phyloP scores from a whole-genome alignment of 805 yeast species.

The Starmerella apis region DNA sequence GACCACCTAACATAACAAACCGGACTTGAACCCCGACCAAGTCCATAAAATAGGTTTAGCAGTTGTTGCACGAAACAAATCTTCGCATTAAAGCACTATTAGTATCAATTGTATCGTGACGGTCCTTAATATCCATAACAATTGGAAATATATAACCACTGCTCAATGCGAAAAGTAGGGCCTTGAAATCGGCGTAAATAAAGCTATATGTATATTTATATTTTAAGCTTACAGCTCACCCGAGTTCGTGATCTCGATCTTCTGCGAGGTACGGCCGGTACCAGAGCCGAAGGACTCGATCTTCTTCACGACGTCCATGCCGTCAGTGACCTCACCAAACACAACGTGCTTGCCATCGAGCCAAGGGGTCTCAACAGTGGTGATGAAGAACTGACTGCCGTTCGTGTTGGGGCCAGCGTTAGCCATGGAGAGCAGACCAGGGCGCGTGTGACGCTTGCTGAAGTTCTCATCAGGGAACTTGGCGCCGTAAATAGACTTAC shows the following conservation, averaged over 20 bases:
- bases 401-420: constrained; percentile 97
- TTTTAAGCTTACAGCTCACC: constrained; percentile 43
- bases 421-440: constrained; percentile 89
- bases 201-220: not conserved
- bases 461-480: constrained; percentile 71
- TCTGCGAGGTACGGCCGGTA: constrained; percentile 56
- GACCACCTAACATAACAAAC: too few relatives aligned
- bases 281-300: constrained; percentile 66
- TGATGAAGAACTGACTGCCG: constrained; percentile 94
- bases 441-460: constrained; percentile 58
- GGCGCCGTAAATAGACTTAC: constrained; percentile 69
- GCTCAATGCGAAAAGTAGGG: too few relatives aligned
- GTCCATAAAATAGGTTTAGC: too few relatives aligned
- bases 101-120: too few relatives aligned
- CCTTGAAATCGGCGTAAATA: too few relatives aligned
- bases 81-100: too few relatives aligned
- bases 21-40: too few relatives aligned
- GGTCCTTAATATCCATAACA: too few relatives aligned
- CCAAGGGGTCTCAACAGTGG: constrained; percentile 81
- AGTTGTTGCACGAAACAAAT: too few relatives aligned
- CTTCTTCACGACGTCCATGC: constrained; percentile 74
- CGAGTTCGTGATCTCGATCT: constrained; percentile 51
- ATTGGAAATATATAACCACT: too few relatives aligned
- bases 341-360: constrained; percentile 92
- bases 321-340: constrained; percentile 83